These are phyloP conservation scores for Petunia axillaris DNA, from an alignment of 257 asterid species.

Conservation along the genomic window DNA sequence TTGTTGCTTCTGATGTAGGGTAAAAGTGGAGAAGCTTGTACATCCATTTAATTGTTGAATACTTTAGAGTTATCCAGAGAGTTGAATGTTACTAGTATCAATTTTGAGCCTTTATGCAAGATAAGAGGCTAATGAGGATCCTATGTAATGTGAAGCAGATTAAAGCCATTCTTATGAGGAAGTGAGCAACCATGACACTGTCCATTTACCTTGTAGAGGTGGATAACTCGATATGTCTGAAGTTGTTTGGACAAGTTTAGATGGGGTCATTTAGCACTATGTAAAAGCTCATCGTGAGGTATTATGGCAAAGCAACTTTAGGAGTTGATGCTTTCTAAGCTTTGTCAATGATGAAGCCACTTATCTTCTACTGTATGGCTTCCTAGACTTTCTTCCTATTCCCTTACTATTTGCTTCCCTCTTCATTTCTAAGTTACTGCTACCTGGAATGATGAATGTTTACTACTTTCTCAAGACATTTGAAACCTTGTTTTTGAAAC, in stretches of 20 bases:
- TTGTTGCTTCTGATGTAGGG: constrained; percentile 11
- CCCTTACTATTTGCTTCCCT: background rate
- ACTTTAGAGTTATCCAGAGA: constrained; percentile 16
- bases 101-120: constrained; percentile 4
- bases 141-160: constrained; percentile 4
- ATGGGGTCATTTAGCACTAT: background rate
- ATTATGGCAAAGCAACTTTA: background rate
- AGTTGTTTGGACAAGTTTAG: background rate
- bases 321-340: no score
- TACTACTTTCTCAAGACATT: background rate
- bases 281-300: background rate
- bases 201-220: constrained; percentile 8
- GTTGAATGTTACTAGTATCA: background rate
- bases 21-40: background rate
- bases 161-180: background rate
- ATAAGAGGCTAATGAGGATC: background rate
- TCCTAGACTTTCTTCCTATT: background rate
- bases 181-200: background rate
- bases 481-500: background rate
- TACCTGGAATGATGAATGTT: background rate
- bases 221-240: background rate
- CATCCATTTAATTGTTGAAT: background rate
- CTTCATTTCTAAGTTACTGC: background rate
- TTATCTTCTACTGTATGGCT: background rate
- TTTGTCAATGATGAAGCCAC: background rate